A percentile compares a stretch with the other conserved stretches of the same genome.
Conservation (phyloP, 2,329 filamentous ascomycete species). For the Catunica adiposa region DNA sequence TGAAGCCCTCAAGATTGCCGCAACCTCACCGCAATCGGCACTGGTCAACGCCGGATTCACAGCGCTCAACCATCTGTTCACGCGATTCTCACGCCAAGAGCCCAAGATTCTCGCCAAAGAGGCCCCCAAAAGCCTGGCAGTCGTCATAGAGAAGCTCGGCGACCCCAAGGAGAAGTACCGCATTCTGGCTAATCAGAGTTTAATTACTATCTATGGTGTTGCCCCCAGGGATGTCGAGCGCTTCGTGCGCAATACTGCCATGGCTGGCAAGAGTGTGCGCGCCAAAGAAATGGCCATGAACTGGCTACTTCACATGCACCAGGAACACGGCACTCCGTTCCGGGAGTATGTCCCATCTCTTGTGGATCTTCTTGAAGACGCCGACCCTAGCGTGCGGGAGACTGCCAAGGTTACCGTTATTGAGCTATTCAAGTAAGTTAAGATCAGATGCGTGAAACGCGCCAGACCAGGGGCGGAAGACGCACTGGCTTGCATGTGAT, state of each 20-base stretch:
- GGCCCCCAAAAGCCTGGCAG: slow-evolving; percentile 51
- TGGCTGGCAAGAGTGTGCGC: slow-evolving; percentile 64
- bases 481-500: not conserved
- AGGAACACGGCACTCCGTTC: slow-evolving; percentile 63
- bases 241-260: slow-evolving; percentile 58
- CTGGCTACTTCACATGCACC: slow-evolving; percentile 76
- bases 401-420: slow-evolving; percentile 69
- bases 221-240: slow-evolving; percentile 61
- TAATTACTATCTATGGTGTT: slow-evolving; percentile 60
- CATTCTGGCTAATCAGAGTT: slow-evolving; percentile 53
- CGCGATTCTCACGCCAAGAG: slow-evolving; percentile 72
- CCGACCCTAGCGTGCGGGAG: slow-evolving; percentile 74
- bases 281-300: slow-evolving; percentile 73
- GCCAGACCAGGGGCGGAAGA: slow-evolving; percentile 2
- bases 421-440: slow-evolving; percentile 61
- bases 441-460: not conserved
- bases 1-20: slow-evolving; percentile 62
- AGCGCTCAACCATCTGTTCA: slow-evolving; percentile 72
- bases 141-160: slow-evolving; percentile 70
- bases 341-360: slow-evolving; percentile 65
- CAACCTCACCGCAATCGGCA: slow-evolving; percentile 57
- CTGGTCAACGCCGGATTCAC: slow-evolving; percentile 75
- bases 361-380: slow-evolving; percentile 78
- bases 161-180: slow-evolving; percentile 79
- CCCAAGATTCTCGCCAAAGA: slow-evolving; percentile 56